These are phyloP conservation scores for Xylariaceae sp. DNA, from an alignment of 2,329 filamentous ascomycete genomes.

Conservation along the genomic window DNA sequence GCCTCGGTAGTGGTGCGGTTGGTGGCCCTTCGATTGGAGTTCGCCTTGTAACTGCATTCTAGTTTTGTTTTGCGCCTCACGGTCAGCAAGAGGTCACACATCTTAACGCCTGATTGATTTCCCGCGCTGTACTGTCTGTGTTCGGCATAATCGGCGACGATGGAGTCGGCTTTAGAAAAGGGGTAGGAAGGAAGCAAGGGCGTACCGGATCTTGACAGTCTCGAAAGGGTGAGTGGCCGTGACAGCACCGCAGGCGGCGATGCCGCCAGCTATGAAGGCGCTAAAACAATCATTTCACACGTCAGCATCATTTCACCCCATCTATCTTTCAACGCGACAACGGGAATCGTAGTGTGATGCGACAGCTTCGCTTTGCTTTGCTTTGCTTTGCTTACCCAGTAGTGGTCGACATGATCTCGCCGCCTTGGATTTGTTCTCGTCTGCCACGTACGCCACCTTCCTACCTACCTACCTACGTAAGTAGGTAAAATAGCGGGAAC, in stretches of 20 bases:
- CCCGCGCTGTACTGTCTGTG: no score
- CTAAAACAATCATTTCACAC: no score
- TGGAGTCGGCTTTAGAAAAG: no score
- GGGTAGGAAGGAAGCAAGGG: conserved; percentile 9
- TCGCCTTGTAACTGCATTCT: conserved; percentile 96
- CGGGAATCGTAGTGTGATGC: no score
- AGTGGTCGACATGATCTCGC: conserved; percentile 28
- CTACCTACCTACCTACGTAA: no score
- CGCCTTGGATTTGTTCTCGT: conserved; percentile 14
- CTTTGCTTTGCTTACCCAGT: conserved; percentile 21
- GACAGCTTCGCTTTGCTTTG: no score
- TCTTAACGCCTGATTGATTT: no score
- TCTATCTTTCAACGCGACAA: no score
- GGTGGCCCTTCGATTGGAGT: conserved; percentile 78
- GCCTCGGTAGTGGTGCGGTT: conserved; percentile 82
- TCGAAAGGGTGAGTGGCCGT: conserved; percentile 98
- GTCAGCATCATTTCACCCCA: no score
- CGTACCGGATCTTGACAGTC: conserved; percentile 94
- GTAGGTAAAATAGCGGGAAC: no score
- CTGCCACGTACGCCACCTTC: no score
- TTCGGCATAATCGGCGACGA: no score
- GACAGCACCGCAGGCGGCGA: conserved; percentile 94
- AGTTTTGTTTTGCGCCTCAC: conserved; percentile 14
- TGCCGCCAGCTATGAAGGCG: conserved; percentile 90
- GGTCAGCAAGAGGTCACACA: conserved; percentile 9